Evolutionary conservation across 2,329 filamentous ascomycete species (phyloP).

Genomic region (Beauveria australis): DNA sequence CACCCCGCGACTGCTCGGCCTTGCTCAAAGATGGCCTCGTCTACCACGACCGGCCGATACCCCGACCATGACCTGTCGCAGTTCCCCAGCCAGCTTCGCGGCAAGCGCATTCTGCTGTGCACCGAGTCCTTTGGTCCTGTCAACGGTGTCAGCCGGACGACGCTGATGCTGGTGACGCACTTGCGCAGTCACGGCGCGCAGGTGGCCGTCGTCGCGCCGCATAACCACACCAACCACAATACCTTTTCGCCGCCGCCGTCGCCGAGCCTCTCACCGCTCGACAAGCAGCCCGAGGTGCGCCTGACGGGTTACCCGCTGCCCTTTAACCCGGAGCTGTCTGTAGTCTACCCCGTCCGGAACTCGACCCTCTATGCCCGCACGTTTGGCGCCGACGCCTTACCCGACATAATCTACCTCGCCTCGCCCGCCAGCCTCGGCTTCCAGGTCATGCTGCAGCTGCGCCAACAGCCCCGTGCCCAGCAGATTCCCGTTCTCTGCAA

Average conservation of each 20-base stretch:
- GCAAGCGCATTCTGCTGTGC: constrained; percentile 56
- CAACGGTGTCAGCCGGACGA: constrained; percentile 66
- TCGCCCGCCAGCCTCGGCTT: constrained; percentile 63
- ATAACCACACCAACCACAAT: constrained; percentile 46
- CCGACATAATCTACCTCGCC: constrained; percentile 62
- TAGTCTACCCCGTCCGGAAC: constrained; percentile 61
- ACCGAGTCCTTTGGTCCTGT: constrained; percentile 66
- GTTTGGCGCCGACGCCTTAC: constrained; percentile 41
- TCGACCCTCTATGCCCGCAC: constrained; percentile 52
- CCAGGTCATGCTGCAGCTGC: constrained; percentile 61
- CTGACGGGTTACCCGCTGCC: constrained; percentile 58
- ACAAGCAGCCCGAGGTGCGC: constrained; percentile 42
- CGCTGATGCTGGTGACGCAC: constrained; percentile 60
- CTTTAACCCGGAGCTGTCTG: constrained; percentile 63
- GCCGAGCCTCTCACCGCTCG: constrained; percentile 22
- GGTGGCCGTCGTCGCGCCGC: constrained; percentile 59
- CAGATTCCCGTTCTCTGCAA: constrained; percentile 58
- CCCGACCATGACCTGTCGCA: constrained; percentile 31
- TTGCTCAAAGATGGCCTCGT: constrained; percentile 1
- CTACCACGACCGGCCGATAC: constrained; percentile 10
- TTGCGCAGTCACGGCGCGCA: constrained; percentile 55
- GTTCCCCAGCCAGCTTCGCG: constrained; percentile 43
- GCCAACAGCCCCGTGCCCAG: constrained; percentile 45
- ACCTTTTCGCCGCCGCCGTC: constrained; percentile 40
- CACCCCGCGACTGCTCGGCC: not conserved